phyloP scores from a whole-genome alignment of 2,329 filamentous ascomycete genomes.

The Fusarium humuli region DNA sequence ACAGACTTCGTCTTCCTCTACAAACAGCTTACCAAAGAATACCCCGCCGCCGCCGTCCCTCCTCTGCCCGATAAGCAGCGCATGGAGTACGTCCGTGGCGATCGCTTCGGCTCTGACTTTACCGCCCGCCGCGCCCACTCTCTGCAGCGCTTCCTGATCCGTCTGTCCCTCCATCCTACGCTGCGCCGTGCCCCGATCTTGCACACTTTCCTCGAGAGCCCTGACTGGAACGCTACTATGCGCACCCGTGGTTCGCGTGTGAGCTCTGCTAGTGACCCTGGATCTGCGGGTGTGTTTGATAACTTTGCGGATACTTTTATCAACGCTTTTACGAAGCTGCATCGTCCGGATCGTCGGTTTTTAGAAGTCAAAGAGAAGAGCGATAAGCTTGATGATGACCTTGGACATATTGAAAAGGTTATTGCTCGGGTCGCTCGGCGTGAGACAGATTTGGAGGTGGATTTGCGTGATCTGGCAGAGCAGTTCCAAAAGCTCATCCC shows the following conservation, averaged over 20 bases:
- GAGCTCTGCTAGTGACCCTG: constrained; percentile 62
- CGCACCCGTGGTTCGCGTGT: constrained; percentile 76
- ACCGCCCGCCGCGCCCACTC: constrained; percentile 89
- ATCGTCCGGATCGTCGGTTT: constrained; percentile 94
- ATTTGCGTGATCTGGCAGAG: constrained; percentile 89
- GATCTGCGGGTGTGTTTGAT: constrained; percentile 83
- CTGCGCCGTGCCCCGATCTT: constrained; percentile 85
- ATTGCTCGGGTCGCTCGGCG: constrained; percentile 88
- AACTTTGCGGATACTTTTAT: constrained; percentile 96
- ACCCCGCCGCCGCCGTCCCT: constrained; percentile 90
- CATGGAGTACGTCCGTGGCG: constrained; percentile 97
- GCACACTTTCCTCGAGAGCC: constrained; percentile 89
- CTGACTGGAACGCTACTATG: constrained; percentile 98
- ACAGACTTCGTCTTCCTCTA: constrained; percentile 98
- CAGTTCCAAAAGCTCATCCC: constrained; percentile 95
- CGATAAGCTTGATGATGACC: constrained; percentile 93
- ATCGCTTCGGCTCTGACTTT: constrained; percentile 94
- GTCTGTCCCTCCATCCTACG: constrained; percentile 87
- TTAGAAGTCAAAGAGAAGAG: constrained; percentile 92
- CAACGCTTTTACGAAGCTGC: constrained; percentile 95
- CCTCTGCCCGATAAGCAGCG: constrained; percentile 98
- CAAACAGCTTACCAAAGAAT: constrained; percentile 88
- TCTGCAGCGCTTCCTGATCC: constrained; percentile 88
- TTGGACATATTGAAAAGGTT: constrained; percentile 95
- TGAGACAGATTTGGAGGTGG: constrained; percentile 86